A percentile compares a stretch with the other conserved stretches of the same genome.
Conservation (phyloP, 306 rosid species). For the Carpinus viminea region DNA sequence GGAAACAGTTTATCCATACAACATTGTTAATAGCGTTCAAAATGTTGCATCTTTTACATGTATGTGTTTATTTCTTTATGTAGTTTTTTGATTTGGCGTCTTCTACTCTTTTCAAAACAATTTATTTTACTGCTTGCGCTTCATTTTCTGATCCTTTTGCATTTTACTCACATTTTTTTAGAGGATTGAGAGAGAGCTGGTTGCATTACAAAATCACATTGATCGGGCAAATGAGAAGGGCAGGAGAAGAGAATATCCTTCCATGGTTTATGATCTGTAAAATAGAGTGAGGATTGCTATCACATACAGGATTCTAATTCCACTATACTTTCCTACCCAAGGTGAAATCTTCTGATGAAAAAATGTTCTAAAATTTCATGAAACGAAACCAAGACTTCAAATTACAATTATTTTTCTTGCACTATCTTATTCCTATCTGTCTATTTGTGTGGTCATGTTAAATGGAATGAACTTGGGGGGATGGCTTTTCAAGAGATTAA, state of each 20-base stretch:
- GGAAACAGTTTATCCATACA: background rate
- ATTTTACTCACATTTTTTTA: background rate
- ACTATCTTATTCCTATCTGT: background rate
- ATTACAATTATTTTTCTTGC: background rate
- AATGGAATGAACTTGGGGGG: background rate
- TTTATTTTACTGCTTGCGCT: background rate
- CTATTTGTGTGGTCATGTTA: background rate
- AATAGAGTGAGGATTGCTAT: background rate
- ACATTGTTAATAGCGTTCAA: background rate
- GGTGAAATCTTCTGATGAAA: background rate
- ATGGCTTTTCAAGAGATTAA: background rate
- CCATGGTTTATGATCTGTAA: background rate
- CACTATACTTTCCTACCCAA: too few relatives aligned
- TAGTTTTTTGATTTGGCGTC: background rate
- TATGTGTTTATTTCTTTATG: background rate
- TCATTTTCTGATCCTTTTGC: background rate
- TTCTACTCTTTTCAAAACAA: background rate
- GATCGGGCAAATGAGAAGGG: constrained; percentile 90
- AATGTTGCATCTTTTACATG: background rate
- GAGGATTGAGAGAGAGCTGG: constrained; percentile 28
- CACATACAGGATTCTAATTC: background rate
- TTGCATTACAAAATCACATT: constrained; percentile 57
- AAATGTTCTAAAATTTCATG: too few relatives aligned
- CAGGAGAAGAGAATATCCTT: constrained; percentile 93
- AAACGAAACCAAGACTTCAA: background rate